Base-by-base conservation (phyloP, 495 filamentous ascomycete genomes). In the Neohortaea acidophila region DNA sequence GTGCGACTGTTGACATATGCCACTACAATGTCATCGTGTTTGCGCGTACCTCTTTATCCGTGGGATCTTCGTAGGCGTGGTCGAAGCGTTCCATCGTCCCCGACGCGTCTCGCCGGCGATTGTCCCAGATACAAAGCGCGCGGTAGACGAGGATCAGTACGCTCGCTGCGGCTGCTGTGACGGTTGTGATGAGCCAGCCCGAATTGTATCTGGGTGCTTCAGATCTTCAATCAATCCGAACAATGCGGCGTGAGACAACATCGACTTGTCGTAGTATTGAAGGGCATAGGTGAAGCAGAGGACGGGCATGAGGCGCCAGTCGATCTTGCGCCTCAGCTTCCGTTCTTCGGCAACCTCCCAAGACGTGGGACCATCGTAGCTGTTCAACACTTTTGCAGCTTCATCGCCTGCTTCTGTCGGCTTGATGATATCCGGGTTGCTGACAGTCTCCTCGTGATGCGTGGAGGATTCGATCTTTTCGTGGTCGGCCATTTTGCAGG, bases 281-380 rank as follows among this genome's bases (percentile, higher is more conserved):
- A 55, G 54, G 10, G 52, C 59, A 42, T 70, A 69, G 14, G 69
- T 71, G 0, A 62, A 54, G 13, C 63, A 64, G 13, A 74, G 58
- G 6, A 74, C 52, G 7, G 66, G 63, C 24, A 72, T 48, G 21
- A 74, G 57, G 2, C 59, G 54, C 5, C 63, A 53, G 42, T 76
- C 60, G 23, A 65, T 53, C 44, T 55, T 62, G 18, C 56, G 52
- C 1, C 51, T 38, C 19, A 63, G 43, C 39, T 48, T 55, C 38
- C 59, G 60, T 45, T 62, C 61, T 33, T 57, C 60, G 21, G 43
- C 49, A 2, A 41, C 36, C n/a, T 57, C 54, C 42, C 63, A 67
- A n/a, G n/a, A n/a, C n/a, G n/a, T n/a, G n/a, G n/a, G n/a, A n/a
- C n/a, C n/a, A n/a, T n/a, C n/a, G n/a, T n/a, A n/a, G n/a, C n/a